phyloP scores from a whole-genome alignment of 176 grass and related monocot species.

The Guadua angustifolia region DNA sequence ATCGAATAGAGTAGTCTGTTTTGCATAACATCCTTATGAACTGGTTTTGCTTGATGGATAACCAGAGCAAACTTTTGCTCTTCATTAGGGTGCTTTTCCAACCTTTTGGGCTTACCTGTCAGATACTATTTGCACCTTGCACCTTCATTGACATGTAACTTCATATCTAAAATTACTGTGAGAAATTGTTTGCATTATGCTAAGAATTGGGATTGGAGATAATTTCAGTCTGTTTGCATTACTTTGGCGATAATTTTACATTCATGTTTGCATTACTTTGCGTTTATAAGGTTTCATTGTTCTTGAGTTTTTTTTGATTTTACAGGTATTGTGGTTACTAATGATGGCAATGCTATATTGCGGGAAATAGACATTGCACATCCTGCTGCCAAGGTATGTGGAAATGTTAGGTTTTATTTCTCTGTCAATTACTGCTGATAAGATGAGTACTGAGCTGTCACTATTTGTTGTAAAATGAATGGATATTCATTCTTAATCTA shows the following conservation, averaged over 20 bases:
- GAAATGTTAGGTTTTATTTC: background rate
- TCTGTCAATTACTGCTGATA: background rate
- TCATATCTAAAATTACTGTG: background rate
- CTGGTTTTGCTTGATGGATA: slow-evolving; percentile 15
- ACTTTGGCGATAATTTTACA: background rate
- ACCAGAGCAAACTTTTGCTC: background rate
- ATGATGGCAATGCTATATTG: slow-evolving; percentile 96
- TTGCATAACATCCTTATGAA: background rate
- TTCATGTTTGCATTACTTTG: slow-evolving; percentile 7
- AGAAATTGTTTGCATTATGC: background rate
- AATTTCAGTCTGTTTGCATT: slow-evolving; percentile 12
- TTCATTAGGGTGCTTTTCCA: background rate
- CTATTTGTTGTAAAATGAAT: background rate
- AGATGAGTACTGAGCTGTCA: background rate
- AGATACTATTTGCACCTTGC: slow-evolving; percentile 1
- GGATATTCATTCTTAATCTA: slow-evolving; percentile 1
- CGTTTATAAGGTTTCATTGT: slow-evolving; percentile 22
- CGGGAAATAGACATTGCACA: slow-evolving; percentile 96
- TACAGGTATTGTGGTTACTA: slow-evolving; percentile 95
- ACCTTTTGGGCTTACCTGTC: background rate
- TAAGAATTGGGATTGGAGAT: background rate
- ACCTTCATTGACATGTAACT: slow-evolving; percentile 5
- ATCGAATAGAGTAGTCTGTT: background rate
- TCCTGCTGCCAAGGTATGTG: slow-evolving; percentile 88
- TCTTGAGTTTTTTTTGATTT: slow-evolving; percentile 26